Base-by-base conservation (phyloP, 345 rosid genomes). In the Camelina sativa region DNA sequence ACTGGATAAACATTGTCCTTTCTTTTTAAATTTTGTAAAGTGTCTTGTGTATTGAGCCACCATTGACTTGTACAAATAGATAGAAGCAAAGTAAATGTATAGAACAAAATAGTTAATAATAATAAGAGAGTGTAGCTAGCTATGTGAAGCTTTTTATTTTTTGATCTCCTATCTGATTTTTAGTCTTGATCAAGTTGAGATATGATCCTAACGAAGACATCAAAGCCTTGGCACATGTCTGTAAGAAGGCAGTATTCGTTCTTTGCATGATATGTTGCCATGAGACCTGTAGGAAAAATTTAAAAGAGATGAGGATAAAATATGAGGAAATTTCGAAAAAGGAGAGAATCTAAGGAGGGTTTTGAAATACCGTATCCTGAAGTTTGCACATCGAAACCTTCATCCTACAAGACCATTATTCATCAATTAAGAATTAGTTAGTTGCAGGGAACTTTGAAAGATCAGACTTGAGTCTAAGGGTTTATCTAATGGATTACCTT, bases 321-420 rank as follows among this genome's bases (percentile, higher is more conserved):
- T 11, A 47, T 15, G 8, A n/a, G n/a, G n/a, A 34, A 37, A 57
- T 16, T 68, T 59, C 15, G 11, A 3, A 3, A 23, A 23, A 37
- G 1, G 40, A 56, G 71, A 73, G 28, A 55, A 44, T 10, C 43
- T 1, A 23, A 65, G 15, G 35, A 20, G 43, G 13, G 43, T 76
- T 37, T 67, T 80, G 71, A 87, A 0, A 2, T 73, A 90, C 97
- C 99, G 8, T 92, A 92, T 76, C 97, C 97, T 48, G 91, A 55
- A 65, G 93, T 92, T 80, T 92, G 99, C 76, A 95, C 98, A 78
- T 92, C 99, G 37, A 92, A 96, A 23, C 97, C 99, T 86, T 91
- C 93, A 30, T 96, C 91, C 99, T 96, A 77, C 79, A 78, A 40
- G 12, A 59, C 23, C 59, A 67, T 41, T 46, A 71, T 47, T 35